Evolutionary conservation across 2,329 filamentous ascomycete genomes (phyloP), one percentile per base, ranked within the genome.

Genomic region (Fusarium nematophilum): DNA sequence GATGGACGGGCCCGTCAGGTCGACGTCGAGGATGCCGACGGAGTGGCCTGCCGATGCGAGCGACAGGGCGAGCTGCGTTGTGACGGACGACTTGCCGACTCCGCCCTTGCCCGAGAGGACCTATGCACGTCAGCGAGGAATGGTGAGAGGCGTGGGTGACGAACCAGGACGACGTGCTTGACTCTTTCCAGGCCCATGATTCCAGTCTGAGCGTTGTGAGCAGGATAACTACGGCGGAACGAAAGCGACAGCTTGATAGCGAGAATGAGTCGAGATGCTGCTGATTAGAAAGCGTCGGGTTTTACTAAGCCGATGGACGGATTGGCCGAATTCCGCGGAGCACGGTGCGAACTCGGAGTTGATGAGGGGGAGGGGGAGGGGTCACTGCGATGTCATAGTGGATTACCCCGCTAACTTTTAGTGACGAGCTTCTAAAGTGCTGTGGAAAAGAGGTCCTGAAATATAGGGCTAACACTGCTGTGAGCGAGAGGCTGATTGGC

Each of bases 11-110:
- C 95, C 95, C 1, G 95, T 99, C 14, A 99, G 85, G 74, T 99
- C 95, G 72, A 98, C 89, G 74, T 99, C 95, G 65, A 99, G 90
- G 23, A 99, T 93, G 47, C 95, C 95, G 36, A 98, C 94, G 0
- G 91, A 93, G 73, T 94, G 86, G 53, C 94, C 94, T 62, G 91
- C 86, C 1, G 95, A 84, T 2, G 92, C 89, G 26, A 99, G 87
- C 1, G 93, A 93, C 30, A 99, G 86, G 8, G 95, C 95, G 13
- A 99, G 88, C 75, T 99, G 95, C 2, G 94, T 96, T 1, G 95
- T 98, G n/a, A 97, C 89, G 46, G 93, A 97, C 36, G 94, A 98
- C 81, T 99, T 99, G 54, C 95, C 95, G 15, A 99, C 95, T 67
- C 95, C 95, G 71, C 95, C 95, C 84, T 99, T 99, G 68, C 95